Evolutionary conservation across 768 basidiomycete species (phyloP), one percentile per base, ranked within the genome.

Genomic region (Gelatoporia subvermispora): DNA sequence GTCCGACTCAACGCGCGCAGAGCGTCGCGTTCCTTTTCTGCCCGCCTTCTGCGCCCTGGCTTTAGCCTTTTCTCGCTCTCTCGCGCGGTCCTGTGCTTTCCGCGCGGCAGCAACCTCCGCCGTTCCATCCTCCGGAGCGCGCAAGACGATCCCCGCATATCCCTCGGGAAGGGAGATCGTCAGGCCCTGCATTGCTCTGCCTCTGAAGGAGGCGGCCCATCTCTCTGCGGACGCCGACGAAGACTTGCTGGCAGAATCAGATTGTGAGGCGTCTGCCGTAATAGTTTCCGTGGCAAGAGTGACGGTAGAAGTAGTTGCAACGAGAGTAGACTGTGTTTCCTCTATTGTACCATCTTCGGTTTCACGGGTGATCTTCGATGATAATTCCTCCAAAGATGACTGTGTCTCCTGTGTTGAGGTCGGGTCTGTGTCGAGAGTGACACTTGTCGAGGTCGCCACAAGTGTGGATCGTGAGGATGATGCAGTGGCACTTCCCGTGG

Each of bases 161-260:
- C 88, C 88, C 5, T 65, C 58, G 1, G 88, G 89, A 0, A 91
- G 54, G 17, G 70, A 65, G 1, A 88, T 70, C 15, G 72, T 70
- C 17, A 84, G 64, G 1, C 90, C 88, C 38, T 86, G 84, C 35
- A 93, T 72, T 11, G 70, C 73, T n/a, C 90, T 70, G 10, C 90
- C 90, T 2, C 90, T 74, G 65, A 92, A 93, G 0, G 85, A 68
- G 10, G 89, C 82, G 0, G 76, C 59, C 39, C 78, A 79, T 34
- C 45, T 21, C 21, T 47, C 13, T 11, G 35, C n/a, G 36, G 46
- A 45, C 43, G n/a, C 50, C 13, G 28, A 5, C 28, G 28, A 31
- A 13, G 28, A 31, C 7, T 31, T 31, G 13, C 13, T 31, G 7
- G 28, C 13, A 13, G 28, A 13, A 31, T 5, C 28, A 31, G 13